phyloP scores from a whole-genome alignment of 257 asterid species.

The Coffea canephora region DNA sequence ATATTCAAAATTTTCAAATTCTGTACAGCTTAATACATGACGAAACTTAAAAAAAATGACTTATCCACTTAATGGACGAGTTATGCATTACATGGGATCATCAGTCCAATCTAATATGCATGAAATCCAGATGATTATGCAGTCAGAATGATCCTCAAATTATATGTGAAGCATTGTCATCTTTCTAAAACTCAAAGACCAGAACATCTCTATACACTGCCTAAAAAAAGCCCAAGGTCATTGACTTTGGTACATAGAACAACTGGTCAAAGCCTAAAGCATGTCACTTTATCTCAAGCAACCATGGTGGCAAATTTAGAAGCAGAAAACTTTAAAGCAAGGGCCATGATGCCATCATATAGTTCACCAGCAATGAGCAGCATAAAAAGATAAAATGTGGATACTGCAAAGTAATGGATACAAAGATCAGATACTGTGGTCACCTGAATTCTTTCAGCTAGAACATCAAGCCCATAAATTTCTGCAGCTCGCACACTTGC shows the following conservation, averaged over 20 bases:
- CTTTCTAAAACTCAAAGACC: background rate
- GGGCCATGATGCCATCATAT: background rate
- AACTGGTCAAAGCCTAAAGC: background rate
- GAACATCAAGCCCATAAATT: slow-evolving; percentile 82
- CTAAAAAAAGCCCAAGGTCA: background rate
- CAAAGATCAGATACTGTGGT: background rate
- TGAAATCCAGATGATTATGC: background rate
- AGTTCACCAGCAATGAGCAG: background rate
- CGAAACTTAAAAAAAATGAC: too few relatives aligned
- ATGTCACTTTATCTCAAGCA: background rate
- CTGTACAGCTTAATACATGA: too few relatives aligned
- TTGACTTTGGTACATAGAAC: background rate
- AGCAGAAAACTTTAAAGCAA: background rate
- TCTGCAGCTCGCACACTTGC: slow-evolving; percentile 91
- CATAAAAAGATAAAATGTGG: background rate
- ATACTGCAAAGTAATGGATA: background rate
- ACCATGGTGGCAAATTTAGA: background rate
- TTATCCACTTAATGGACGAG: background rate
- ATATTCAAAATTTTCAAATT: too few relatives aligned
- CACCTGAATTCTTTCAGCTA: slow-evolving; percentile 84
- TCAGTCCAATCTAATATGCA: background rate
- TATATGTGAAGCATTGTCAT: background rate
- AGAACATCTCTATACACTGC: background rate
- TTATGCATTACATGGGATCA: background rate
- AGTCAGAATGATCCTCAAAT: background rate